Evolutionary conservation across 2,329 filamentous ascomycete genomes (phyloP).

Genomic region (Sclerotinia glacialis): DNA sequence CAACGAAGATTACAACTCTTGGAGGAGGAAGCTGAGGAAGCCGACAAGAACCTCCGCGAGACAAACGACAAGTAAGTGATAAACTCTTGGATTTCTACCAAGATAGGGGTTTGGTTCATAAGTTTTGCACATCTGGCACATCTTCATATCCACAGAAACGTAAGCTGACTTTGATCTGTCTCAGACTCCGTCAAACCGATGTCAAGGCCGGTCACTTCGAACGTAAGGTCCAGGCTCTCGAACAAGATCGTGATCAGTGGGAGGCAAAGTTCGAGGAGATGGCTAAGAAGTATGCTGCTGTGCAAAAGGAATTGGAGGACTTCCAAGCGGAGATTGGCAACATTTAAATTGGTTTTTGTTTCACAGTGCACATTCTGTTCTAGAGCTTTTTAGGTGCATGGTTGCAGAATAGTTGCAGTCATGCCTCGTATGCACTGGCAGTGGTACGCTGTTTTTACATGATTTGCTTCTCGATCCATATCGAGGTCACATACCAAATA

Average conservation of each 20-base stretch:
- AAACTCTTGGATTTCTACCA: background rate
- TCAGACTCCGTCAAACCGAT: constrained; percentile 95
- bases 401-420: constrained; percentile 32
- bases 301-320: constrained; percentile 88
- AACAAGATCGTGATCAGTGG: constrained; percentile 89
- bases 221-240: constrained; percentile 97
- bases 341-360: constrained; percentile 56
- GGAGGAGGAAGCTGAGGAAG: constrained; percentile 96
- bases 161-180: constrained; percentile 26
- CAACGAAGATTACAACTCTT: constrained; percentile 91
- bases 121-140: constrained; percentile 17
- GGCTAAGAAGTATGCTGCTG: constrained; percentile 77
- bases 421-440: constrained; percentile 34
- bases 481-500: constrained; percentile 31
- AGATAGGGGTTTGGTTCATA: constrained; percentile 17
- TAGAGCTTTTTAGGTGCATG: constrained; percentile 28
- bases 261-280: constrained; percentile 98
- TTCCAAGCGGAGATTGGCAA: constrained; percentile 90
- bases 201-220: constrained; percentile 99
- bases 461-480: constrained; percentile 32
- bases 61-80: constrained; percentile 91
- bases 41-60: constrained; percentile 93
- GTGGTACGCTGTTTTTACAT: constrained; percentile 33
- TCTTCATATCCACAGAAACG: constrained; percentile 10
- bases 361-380: constrained; percentile 23